Evolutionary conservation across 495 filamentous ascomycete species (phyloP).

Genomic region (Penicillium arizonense): DNA sequence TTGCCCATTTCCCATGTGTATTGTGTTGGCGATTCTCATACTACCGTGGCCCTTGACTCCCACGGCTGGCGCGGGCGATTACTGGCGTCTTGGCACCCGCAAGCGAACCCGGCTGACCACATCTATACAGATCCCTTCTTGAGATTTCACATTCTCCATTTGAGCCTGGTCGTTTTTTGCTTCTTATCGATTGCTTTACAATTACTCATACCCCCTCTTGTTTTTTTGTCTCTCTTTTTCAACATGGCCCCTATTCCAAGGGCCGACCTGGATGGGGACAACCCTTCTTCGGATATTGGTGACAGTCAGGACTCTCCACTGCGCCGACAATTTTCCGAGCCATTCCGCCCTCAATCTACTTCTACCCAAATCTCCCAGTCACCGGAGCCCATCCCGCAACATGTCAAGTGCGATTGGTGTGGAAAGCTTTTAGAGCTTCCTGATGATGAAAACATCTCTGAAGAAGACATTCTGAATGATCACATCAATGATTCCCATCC

Average conservation of each 20-base stretch:
- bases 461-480: conserved; percentile 28
- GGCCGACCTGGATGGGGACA: conserved; percentile 37
- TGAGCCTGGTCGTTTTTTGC: conserved; percentile 4
- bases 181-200: conserved; percentile 5
- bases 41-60: conserved; percentile 11
- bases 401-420: conserved; percentile 38
- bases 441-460: conserved; percentile 23
- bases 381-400: conserved; percentile 25
- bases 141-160: conserved; percentile 12
- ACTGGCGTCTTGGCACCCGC: conserved; percentile 41
- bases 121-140: conserved; percentile 31
- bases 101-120: conserved; percentile 42
- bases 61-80: conserved; percentile 31
- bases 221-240: not conserved
- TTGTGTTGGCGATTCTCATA: not conserved
- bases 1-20: not conserved
- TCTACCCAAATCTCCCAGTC: conserved; percentile 40
- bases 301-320: conserved; percentile 42
- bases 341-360: conserved; percentile 33
- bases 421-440: conserved; percentile 32
- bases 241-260: conserved; percentile 39
- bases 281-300: conserved; percentile 40
- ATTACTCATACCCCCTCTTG: not conserved
- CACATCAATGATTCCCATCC: conserved; percentile 37
- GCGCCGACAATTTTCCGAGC: conserved; percentile 47